These are phyloP conservation scores for Stereocaulon alpinum DNA, from an alignment of 495 filamentous ascomycete genomes.

Conservation along the genomic window DNA sequence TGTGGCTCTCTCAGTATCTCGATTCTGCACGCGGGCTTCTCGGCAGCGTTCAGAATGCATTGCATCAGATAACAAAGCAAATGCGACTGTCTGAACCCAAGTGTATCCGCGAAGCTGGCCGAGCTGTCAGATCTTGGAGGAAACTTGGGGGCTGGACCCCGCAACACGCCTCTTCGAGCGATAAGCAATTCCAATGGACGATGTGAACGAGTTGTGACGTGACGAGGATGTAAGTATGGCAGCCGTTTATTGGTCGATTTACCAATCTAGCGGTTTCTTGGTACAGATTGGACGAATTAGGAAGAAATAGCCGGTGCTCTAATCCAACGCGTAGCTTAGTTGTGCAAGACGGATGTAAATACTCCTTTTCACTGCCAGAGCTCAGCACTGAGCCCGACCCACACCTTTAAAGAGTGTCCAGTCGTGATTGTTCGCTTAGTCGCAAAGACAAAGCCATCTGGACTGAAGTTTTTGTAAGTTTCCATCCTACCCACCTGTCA, in stretches of 20 bases:
- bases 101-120: neutral
- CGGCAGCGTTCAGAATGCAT: no score
- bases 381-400: neutral
- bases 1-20: no score
- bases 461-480: conserved; percentile 6
- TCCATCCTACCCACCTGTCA: neutral
- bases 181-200: neutral
- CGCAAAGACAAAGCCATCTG: neutral
- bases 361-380: conserved; percentile 5
- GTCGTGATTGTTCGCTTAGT: neutral
- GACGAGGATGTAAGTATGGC: conserved; percentile 4
- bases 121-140: neutral
- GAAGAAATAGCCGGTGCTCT: conserved; percentile 8
- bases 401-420: neutral
- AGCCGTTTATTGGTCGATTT: neutral
- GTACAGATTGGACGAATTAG: neutral
- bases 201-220: neutral
- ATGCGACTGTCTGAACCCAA: no score
- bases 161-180: neutral
- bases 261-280: neutral
- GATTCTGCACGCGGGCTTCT: no score
- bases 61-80: no score
- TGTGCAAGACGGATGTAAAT: conserved; percentile 4
- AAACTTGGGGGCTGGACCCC: neutral
- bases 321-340: conserved; percentile 1